Evolutionary conservation across 2,329 filamentous ascomycete species (phyloP).

Genomic region (Apiospora hydei): DNA sequence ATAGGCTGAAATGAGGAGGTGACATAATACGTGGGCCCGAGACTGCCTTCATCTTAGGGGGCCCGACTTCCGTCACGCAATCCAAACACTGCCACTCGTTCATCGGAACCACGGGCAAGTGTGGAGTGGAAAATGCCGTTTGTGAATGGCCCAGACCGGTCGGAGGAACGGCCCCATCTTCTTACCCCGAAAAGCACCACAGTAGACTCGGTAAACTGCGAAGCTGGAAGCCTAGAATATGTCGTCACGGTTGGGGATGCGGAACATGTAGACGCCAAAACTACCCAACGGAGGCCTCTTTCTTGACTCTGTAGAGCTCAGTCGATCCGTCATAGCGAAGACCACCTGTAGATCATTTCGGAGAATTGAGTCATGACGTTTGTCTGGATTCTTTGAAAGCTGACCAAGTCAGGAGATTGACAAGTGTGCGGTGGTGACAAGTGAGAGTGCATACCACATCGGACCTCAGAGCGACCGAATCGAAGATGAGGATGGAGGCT

Average conservation of each 20-base stretch:
- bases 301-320: constrained; percentile 3
- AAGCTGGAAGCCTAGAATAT: not conserved
- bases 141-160: not conserved
- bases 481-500: not conserved
- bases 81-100: not conserved
- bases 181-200: not conserved
- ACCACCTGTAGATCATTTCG: not conserved
- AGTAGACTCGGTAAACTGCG: not conserved
- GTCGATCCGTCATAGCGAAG: not conserved
- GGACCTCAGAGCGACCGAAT: not conserved
- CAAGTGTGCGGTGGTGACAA: not conserved
- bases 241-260: not conserved
- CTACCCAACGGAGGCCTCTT: not conserved
- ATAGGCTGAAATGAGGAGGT: not conserved
- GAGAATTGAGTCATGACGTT: not conserved
- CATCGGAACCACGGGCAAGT: not conserved
- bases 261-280: not conserved
- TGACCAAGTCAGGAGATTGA: no score
- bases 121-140: not conserved
- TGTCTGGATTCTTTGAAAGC: not conserved
- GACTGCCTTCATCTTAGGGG: not conserved
- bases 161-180: not conserved
- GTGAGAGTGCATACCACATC: no score
- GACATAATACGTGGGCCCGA: not conserved
- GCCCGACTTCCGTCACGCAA: not conserved